Base-by-base conservation (phyloP, 257 asterid species). In the Jasminum sambac region DNA sequence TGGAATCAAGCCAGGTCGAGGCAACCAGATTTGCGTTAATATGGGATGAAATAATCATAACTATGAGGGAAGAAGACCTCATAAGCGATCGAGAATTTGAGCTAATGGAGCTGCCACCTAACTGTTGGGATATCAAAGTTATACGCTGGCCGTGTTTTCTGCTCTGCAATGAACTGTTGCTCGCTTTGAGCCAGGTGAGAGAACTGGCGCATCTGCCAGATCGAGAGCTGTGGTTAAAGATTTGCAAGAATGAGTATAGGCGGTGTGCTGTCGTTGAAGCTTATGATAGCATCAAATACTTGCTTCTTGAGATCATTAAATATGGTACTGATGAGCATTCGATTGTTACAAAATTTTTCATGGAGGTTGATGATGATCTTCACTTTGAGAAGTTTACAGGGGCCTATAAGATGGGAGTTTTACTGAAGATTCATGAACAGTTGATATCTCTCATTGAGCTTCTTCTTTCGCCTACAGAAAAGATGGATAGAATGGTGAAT, bases 61-160 rank as follows among this genome's bases (percentile, higher is more conserved):
- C 94, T 66, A 57, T 93, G 70, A 85, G 98, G 73, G 97, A 90
- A 73, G 98, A 93, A 71, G 98, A 93, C 74, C 80, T 93, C 63
- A 67, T 93, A 42, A 84, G 90, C 38, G 96, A 93, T 63, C 68
- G 55, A 40, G 98, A 93, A 75, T 81, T 93, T 74, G 98, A 93
- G 78, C 81, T 87, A 13, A 74, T 90, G 83, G 98, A 93, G 79
- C 72, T 93, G 78, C 97, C 98, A 9, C 98, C 96, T 0, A 93
- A 93, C 69, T 82, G 90, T 68, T 93, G 98, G 98, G 90, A 86
- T 62, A 85, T 93, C 77, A 86, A 85, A 76, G 98, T 93, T 65
- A 87, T 93, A 60, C 91, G 98, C 0, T 93, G 98, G 98, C 98
- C 98, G 24, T 93, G 97, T 75, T 72, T 82, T 58, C 88, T 93